Conservation (phyloP, 257 asterid species). For the Perilla frutescens region DNA sequence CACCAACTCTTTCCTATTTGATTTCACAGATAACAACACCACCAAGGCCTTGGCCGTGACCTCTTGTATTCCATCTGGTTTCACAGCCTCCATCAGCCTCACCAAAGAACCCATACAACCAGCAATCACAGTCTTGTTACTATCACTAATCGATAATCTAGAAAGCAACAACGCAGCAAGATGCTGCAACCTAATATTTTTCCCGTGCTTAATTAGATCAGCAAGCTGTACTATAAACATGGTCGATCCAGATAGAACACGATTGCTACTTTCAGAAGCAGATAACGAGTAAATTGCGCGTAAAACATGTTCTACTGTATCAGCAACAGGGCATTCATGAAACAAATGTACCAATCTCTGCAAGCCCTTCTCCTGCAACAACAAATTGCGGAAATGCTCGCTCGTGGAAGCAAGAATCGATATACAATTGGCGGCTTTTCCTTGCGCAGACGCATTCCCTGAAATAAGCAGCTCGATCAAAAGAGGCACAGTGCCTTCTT, state of each 20-base stretch:
- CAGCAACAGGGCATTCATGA: conserved; percentile 66
- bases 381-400: conserved; percentile 55
- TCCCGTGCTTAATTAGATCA: conserved; percentile 76
- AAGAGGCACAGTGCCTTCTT: conserved; percentile 79
- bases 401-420: conserved; percentile 79
- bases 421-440: conserved; percentile 79
- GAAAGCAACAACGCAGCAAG: conserved; percentile 79
- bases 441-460: conserved; percentile 65
- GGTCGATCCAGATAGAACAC: conserved; percentile 64
- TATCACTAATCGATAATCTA: conserved; percentile 64
- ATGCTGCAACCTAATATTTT: conserved; percentile 65
- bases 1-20: conserved; percentile 80
- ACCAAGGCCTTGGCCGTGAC: conserved; percentile 78
- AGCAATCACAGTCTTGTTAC: conserved; percentile 60
- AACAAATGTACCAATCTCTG: conserved; percentile 66
- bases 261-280: conserved; percentile 51
- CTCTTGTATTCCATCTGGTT: conserved; percentile 93
- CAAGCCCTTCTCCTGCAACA: conserved; percentile 71
- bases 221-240: conserved; percentile 63
- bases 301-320: conserved; percentile 71
- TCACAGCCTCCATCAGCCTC: conserved; percentile 84
- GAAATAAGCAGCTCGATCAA: conserved; percentile 66
- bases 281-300: conserved; percentile 80
- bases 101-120: conserved; percentile 85
- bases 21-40: conserved; percentile 63